Evolutionary conservation across 306 rosid species (phyloP).

Genomic region (Acmispon strigosus): DNA sequence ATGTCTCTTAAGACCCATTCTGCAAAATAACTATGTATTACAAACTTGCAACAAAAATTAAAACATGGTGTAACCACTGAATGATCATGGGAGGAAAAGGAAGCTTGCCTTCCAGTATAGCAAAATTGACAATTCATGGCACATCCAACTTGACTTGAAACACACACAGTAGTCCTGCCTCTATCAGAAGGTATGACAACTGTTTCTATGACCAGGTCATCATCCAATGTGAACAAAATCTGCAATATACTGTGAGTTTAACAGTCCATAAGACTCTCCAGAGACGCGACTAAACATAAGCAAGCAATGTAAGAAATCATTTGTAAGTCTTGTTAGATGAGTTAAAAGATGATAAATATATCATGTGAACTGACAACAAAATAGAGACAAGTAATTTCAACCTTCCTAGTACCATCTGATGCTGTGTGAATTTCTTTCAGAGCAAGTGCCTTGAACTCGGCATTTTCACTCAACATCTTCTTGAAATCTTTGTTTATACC

Average conservation of each 20-base stretch:
- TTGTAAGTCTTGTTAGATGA: background rate
- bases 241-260: slow-evolving; percentile 79
- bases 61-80: background rate
- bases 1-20: slow-evolving; percentile 91
- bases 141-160: slow-evolving; percentile 98
- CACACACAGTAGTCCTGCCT: slow-evolving; percentile 86
- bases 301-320: background rate
- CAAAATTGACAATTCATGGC: slow-evolving; percentile 97
- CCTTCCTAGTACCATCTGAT: slow-evolving; percentile 88
- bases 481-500: slow-evolving; percentile 87
- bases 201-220: slow-evolving; percentile 74
- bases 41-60: slow-evolving; percentile 9
- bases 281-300: slow-evolving; percentile 4
- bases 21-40: slow-evolving; percentile 30
- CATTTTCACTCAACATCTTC: slow-evolving; percentile 73
- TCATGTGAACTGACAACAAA: background rate
- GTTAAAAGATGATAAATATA: background rate
- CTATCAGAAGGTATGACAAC: slow-evolving; percentile 80
- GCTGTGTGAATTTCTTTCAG: slow-evolving; percentile 58
- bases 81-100: slow-evolving; percentile 2
- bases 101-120: slow-evolving; percentile 80
- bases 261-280: slow-evolving; percentile 56
- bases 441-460: slow-evolving; percentile 59
- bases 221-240: slow-evolving; percentile 83
- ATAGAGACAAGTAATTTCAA: slow-evolving; percentile 36